Base-by-base conservation (phyloP, 495 filamentous ascomycete genomes). In the Neurospora pannonica region DNA sequence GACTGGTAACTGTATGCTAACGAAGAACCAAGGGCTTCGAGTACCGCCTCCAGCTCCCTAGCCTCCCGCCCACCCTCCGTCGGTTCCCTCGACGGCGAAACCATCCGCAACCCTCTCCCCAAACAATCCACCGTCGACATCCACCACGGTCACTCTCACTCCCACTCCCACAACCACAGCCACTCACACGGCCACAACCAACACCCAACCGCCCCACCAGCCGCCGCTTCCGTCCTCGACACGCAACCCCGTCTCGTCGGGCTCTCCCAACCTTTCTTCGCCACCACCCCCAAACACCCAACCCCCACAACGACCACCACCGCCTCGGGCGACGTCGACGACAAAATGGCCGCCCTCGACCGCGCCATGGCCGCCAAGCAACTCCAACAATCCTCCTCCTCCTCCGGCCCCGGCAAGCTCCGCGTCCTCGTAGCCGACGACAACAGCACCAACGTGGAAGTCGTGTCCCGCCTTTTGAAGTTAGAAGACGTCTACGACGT, bases 361-460 rank as follows among this genome's bases (percentile, higher is more conserved):
- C 88, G 81, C 48, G 88, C 77, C 76, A 87, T 78, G 84, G 87
- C 80, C 39, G 87, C 85, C 76, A 86, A 90, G 76, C 39, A 72
- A 3, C 24, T 34, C 5, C 21, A 62, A 5, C 15, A 62, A 62
- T 62, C 54, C 28, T 8, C 13, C 7, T 24, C n/a, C n/a, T 54
- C 43, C 9, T 80, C 83, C 11, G 83, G 85, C 7, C 88, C 86
- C 2, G 87, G 88, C 34, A 93, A 90, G 78, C 86, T 97, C 36
- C 89, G 92, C 38, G 92, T 97, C 6, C 84, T 98, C n/a, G 94
- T 98, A 31, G 94, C 95, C 0, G 94, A 98, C 79, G 94, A 98
- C 83, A 98, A 98, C 79, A 90, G 90, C 38, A 94, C 95, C n/a
- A 98, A 98, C 79, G 92, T 97, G 78, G 93, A 97, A 78, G 95